Conservation (phyloP, 164 flowering plant species). For the grape (Vitis vinifera) region DNA sequence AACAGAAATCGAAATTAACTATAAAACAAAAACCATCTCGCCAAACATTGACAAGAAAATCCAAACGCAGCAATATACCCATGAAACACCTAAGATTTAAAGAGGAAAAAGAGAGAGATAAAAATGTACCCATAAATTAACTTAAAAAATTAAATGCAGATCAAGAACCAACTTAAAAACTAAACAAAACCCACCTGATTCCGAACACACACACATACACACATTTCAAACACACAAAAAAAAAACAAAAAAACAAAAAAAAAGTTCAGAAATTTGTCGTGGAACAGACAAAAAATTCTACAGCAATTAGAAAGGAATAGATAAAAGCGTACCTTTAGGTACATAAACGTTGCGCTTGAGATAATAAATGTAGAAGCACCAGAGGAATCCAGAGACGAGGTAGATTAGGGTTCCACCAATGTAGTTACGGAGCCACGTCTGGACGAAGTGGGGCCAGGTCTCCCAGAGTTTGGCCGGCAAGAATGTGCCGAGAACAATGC, state of each 20-base stretch:
- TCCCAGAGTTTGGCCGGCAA: conserved; percentile 52
- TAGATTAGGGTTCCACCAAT: conserved; percentile 61
- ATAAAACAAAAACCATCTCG: too few relatives aligned
- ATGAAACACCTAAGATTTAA: too few relatives aligned
- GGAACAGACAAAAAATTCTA: not conserved
- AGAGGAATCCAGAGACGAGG: conserved; percentile 66
- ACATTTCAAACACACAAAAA: not conserved
- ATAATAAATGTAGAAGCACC: conserved; percentile 86
- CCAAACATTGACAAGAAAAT: too few relatives aligned
- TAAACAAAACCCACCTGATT: not conserved
- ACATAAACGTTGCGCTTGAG: conserved; percentile 68
- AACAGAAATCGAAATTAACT: not conserved
- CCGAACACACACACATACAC: not conserved
- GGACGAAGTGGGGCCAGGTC: conserved; percentile 58
- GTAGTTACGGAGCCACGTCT: conserved; percentile 83
- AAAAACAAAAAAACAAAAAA: not conserved
- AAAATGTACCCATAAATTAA: too few relatives aligned
- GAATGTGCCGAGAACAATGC: conserved; percentile 53
- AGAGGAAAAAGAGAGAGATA: too few relatives aligned
- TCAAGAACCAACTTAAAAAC: not conserved
- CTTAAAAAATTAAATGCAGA: not conserved
- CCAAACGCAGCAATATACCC: too few relatives aligned
- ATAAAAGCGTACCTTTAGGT: conserved; percentile 57
- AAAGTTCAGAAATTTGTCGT: too few relatives aligned
- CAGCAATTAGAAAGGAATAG: not conserved